Conservation (phyloP, 345 rosid genomes). For the Lagerstroemia speciosa region DNA sequence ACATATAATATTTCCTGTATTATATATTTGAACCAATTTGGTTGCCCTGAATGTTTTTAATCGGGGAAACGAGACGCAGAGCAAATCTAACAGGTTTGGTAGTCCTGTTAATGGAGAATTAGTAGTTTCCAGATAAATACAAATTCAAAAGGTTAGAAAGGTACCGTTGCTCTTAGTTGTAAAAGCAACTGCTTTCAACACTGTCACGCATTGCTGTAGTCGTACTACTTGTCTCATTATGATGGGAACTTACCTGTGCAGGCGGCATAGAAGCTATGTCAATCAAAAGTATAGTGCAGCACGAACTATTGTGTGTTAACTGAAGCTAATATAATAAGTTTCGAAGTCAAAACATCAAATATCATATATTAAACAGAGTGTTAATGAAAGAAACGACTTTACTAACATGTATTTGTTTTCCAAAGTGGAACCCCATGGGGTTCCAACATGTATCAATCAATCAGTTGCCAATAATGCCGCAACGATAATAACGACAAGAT, state of each 20-base stretch:
- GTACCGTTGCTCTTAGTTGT: constrained; percentile 81
- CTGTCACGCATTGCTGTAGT: constrained; percentile 90
- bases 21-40: background rate
- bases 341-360: background rate
- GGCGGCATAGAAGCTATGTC: background rate
- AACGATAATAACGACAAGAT: constrained; percentile 86
- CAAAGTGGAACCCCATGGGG: background rate
- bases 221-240: constrained; percentile 97
- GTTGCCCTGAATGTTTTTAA: background rate
- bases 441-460: background rate
- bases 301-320: background rate
- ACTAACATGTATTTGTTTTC: background rate
- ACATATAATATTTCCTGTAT: background rate
- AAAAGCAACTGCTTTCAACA: constrained; percentile 90
- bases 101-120: background rate
- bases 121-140: background rate
- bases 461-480: constrained; percentile 54
- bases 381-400: background rate
- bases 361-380: background rate
- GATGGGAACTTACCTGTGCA: constrained; percentile 69
- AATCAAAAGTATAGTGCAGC: background rate
- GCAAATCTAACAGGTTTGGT: background rate
- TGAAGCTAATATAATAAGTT: background rate
- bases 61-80: background rate
- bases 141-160: constrained; percentile 9